Base-by-base conservation (phyloP, 1,284 basidiomycete genomes). In the Laetiporus sulphureus region DNA sequence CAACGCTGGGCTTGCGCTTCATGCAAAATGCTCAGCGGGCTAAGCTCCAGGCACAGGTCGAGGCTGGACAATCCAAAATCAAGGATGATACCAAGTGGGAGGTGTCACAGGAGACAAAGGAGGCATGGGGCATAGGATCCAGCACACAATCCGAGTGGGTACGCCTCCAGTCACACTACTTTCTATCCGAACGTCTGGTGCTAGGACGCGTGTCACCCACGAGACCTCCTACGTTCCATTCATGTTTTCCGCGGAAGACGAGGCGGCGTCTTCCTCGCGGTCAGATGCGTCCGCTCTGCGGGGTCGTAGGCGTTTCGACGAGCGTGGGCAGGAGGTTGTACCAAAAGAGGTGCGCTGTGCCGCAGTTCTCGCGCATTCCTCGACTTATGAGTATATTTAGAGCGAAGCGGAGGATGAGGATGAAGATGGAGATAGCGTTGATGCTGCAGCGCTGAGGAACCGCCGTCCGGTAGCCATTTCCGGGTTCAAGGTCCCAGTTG, bases 161-260 rank as follows among this genome's bases (percentile, higher is more conserved):
- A 18, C 18, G 51, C 54, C 31, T 12, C 13, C 13, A 30, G 6
- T 8, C 31, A 16, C n/a, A 8, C 27, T 29, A 32, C 16, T 32
- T 32, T 7, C 15, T 18, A 16, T 32, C 7, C 16, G 16, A 7
- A 32, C 7, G 10, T 16, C 16, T 32, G 32, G 16, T 7, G 16
- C 31, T 12, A 40, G 40, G 54, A 51, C 53, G n/a, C 20, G 56
- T 61, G 66, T 74, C 32, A 61, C 65, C 36, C 71, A 83, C 53
- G 83, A 86, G 59, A 53, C 71, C 11, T 86, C 83, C 1, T 86
- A 85, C 61, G 60, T 86, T 16, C 83, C 83, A 1, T 86, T 85
- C 60, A 60, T 86, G 21, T 83, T 82, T 49, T 59, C 65, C 42
- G 65, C 71, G 36, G 46, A 56, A 38, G 49, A 57, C 30, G 55